Evolutionary conservation across 2,329 filamentous ascomycete species (phyloP), one percentile per base, ranked within the genome.

Genomic region (Clonostachys rhizophaga): DNA sequence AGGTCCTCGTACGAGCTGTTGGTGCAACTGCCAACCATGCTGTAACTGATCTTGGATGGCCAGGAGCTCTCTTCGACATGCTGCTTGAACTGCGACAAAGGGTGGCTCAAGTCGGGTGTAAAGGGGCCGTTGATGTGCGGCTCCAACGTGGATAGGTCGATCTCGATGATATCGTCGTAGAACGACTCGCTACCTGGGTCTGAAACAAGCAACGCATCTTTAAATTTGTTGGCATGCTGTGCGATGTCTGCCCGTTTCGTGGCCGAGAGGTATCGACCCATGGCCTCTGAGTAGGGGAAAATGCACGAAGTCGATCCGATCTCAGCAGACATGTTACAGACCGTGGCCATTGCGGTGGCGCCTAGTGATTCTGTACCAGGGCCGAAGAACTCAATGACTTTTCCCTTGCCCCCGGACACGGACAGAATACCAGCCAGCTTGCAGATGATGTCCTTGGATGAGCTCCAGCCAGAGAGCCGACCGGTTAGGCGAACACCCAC

Each of bases 251-350:
- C 39, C 5, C 65, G 53, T 17, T 57, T 56, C 0, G 63, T 68
- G 1, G 57, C 60, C 2, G 47, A 47, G 1, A 68, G 56, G 46
- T 67, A 68, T 5, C 58, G 47, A 3, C 51, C 48, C 60, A 67
- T 66, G 1, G 58, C 50, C 4, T 57, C 49, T 1, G 63, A 61
- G 34, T 64, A 67, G 0, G 65, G 64, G 42, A 68, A 68, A 14
- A 67, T 54, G 44, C 60, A 68, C 2, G 64, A 61, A 0, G 64
- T 67, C 33, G 64, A 63, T 0, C 65, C 65, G 36, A 65, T 59
- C 43, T 68, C 64, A 3, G 65, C 64, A 2, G 55, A 59, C 64
- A 67, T 67, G 47, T 68, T 68, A 48, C 60, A 63, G 7, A 67
- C 56, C 3, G 65, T 67, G 0, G 62, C 64, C 63, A 65, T 66